phyloP scores from a whole-genome alignment of 805 yeast genomes.

The Saturnispora serradocipensis region DNA sequence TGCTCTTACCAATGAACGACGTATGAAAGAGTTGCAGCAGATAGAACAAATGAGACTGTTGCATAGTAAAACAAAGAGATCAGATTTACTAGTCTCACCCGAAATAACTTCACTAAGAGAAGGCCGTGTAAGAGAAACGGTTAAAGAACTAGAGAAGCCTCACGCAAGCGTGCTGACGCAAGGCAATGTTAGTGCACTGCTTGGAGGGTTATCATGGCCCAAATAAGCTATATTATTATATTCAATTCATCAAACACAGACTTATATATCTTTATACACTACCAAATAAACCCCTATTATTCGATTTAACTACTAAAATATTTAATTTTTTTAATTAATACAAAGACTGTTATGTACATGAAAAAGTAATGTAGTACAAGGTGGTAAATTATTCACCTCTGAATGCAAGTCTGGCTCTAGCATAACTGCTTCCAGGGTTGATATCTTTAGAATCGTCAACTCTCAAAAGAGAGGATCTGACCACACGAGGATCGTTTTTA shows the following conservation, averaged over 20 bases:
- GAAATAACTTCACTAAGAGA: constrained; percentile 15
- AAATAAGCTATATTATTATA: background rate
- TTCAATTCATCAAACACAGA: background rate
- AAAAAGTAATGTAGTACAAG: background rate
- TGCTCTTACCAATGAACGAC: constrained; percentile 5
- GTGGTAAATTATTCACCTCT: constrained; percentile 1
- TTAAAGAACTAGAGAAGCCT: constrained; percentile 15
- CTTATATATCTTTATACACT: background rate
- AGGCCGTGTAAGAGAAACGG: constrained; percentile 22
- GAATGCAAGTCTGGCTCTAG: constrained; percentile 30
- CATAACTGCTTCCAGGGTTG: constrained; percentile 50
- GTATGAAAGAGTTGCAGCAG: constrained; percentile 6
- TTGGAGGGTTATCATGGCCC: constrained; percentile 1
- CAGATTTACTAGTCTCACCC: constrained; percentile 14
- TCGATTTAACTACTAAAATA: background rate
- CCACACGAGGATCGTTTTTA: constrained; percentile 82
- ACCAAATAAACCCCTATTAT: background rate
- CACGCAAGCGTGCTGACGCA: background rate
- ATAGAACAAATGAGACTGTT: constrained; percentile 5
- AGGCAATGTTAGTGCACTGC: background rate
- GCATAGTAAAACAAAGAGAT: background rate
- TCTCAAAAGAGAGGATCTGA: constrained; percentile 66
- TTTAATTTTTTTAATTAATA: background rate
- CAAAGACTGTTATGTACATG: background rate
- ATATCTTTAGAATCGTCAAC: constrained; percentile 44